Base-by-base conservation (phyloP, 176 grass and related monocot species). In the Rhynchospora pubera region DNA sequence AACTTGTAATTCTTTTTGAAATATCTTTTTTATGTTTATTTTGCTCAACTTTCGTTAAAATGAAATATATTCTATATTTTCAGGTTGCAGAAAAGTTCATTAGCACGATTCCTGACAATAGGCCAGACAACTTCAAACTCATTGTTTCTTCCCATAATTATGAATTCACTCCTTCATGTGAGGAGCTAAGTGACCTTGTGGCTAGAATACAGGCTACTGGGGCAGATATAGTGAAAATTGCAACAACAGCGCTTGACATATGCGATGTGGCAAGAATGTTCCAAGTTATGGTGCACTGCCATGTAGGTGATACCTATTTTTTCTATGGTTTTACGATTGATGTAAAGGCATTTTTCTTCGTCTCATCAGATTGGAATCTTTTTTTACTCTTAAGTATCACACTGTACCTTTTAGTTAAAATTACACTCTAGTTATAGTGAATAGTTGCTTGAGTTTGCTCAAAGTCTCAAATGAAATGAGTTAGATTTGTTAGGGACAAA, bases 91-190 rank as follows among this genome's bases (percentile, higher is more conserved):
- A 98, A 45, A 83, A 93, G 52, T 98, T 98, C 85, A 60, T 98
- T 47, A 87, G 65, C 83, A 80, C 83, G 39, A 83, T 98, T 74
- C 86, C 90, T 93, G 92, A 80, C 18, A 79, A 87, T 72, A 98
- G 92, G 58, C 92, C 88, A 70, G 89, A 93, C 13, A 95, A 93
- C 65, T 98, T 93, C 82, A 91, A 91, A 85, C 88, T 97, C 77
- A 97, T 97, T 85, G 85, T 97, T 87, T 97, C 94, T 59, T 97
- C 94, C 82, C 96, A 98, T 86, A 98, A 98, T 83, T 98, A 93
- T 66, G 77, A 95, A 89, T 88, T 26, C 14, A 98, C 96, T 59
- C 96, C 96, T 87, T 91, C 96, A 34, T 84, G 84, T 47, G 90
- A 98, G 62, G 96, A 94, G 59, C 83, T 95, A 71, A 75, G 87